Conservation (phyloP, 1,139 yeast species). For the Debaryomycetaceae sp. region DNA sequence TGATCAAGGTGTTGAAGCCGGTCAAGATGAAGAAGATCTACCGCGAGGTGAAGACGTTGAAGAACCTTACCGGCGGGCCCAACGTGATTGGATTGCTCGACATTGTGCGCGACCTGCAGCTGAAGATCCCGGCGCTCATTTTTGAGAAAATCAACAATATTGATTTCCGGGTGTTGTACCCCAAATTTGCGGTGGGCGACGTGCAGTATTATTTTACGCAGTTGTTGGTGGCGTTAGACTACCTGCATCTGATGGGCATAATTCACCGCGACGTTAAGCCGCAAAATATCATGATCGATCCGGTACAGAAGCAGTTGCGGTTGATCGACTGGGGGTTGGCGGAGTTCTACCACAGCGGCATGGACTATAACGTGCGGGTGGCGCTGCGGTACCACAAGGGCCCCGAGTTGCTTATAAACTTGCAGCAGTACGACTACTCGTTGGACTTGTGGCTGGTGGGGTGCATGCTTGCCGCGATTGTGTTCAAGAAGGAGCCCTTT, state of each 20-base stretch:
- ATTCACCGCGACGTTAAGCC: constrained; percentile 85
- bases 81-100: constrained; percentile 65
- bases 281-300: constrained; percentile 82
- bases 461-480: constrained; percentile 73
- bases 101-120: constrained; percentile 70
- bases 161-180: constrained; percentile 69
- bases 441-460: constrained; percentile 82
- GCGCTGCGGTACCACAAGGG: constrained; percentile 81
- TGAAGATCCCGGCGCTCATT: constrained; percentile 70
- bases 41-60: constrained; percentile 70
- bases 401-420: constrained; percentile 70
- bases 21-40: constrained; percentile 76
- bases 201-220: constrained; percentile 69
- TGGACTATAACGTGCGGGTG: constrained; percentile 75
- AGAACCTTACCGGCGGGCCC: constrained; percentile 73
- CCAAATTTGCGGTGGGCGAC: constrained; percentile 58
- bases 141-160: constrained; percentile 69
- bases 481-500: constrained; percentile 73
- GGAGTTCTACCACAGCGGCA: constrained; percentile 75
- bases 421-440: constrained; percentile 73
- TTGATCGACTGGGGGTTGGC: constrained; percentile 85
- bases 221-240: constrained; percentile 66
- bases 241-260: constrained; percentile 77
- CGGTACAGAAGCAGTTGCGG: constrained; percentile 53
- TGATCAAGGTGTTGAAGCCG: constrained; percentile 74